Percentiles rank a stretch among this genome's conserved stretches.
These are phyloP conservation scores for Diaporthe batatas DNA, from an alignment of 2,329 filamentous ascomycete species.

Conservation along the genomic window DNA sequence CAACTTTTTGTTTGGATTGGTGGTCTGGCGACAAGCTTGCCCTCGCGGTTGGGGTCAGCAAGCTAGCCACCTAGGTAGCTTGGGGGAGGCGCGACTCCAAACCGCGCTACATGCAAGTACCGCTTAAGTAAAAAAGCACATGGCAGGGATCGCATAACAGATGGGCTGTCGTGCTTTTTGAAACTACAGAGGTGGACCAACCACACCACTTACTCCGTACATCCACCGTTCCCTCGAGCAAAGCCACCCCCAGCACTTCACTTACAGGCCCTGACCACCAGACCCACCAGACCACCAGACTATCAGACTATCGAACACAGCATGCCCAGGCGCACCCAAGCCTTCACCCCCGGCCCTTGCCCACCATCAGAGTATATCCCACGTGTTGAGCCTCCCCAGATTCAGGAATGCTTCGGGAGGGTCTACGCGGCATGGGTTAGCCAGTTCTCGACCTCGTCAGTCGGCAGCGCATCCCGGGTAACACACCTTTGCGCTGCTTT, in stretches of 20 bases:
- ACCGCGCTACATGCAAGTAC: constrained; percentile 1
- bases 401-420: constrained; percentile 29
- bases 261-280: not conserved
- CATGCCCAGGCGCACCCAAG: not conserved
- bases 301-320: not conserved
- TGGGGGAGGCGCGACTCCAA: not conserved
- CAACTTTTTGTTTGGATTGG: not conserved
- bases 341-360: not conserved
- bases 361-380: constrained; percentile 35
- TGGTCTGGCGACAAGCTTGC: not conserved
- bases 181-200: not conserved
- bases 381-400: constrained; percentile 37
- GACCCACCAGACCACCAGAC: too few species aligned
- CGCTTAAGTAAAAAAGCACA: not conserved
- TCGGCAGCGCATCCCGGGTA: not conserved
- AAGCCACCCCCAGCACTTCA: not conserved
- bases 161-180: not conserved
- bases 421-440: constrained; percentile 14
- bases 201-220: not conserved
- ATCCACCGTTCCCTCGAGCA: not conserved
- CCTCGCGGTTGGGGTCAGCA: constrained; percentile 1
- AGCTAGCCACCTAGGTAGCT: not conserved
- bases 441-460: not conserved
- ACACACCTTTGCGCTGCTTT: constrained; percentile 20
- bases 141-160: not conserved